phyloP scores from a whole-genome alignment of 306 rosid species.

The Malus sylvestris region DNA sequence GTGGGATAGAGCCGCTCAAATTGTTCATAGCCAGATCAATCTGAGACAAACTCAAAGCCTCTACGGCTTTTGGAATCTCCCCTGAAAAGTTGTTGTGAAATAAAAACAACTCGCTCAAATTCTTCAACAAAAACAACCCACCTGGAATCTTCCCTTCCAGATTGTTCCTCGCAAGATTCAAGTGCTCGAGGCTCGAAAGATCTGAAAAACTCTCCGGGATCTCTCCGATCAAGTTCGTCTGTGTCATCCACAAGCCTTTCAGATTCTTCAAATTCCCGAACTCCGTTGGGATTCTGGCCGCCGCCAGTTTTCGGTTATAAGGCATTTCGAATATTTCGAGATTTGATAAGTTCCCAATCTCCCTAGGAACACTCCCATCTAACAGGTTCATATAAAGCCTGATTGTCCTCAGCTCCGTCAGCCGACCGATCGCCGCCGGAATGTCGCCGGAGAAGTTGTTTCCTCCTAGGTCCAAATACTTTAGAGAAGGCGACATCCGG shows the following conservation, averaged over 20 bases:
- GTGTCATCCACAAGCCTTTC: conserved; percentile 32
- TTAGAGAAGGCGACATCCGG: conserved; percentile 30
- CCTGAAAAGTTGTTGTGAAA: conserved; percentile 51
- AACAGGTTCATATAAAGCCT: conserved; percentile 31
- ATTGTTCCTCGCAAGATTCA: conserved; percentile 48
- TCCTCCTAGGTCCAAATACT: conserved; percentile 37
- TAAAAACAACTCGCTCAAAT: conserved; percentile 32
- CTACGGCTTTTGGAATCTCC: conserved; percentile 42
- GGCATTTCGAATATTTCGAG: conserved; percentile 48
- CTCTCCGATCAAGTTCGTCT: conserved; percentile 43
- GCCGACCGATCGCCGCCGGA: conserved; percentile 47
- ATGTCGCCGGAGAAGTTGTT: conserved; percentile 65
- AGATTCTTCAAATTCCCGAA: conserved; percentile 47
- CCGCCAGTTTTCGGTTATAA: conserved; percentile 20
- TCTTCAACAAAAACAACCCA: conserved; percentile 38
- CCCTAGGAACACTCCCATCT: conserved; percentile 53
- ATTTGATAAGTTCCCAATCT: conserved; percentile 50
- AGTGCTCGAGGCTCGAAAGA: conserved; percentile 34
- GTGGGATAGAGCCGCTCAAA: conserved; percentile 56
- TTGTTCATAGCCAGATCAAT: conserved; percentile 55
- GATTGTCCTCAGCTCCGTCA: conserved; percentile 26
- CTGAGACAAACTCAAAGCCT: conserved; percentile 29
- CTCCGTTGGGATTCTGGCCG: conserved; percentile 43
- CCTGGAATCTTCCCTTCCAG: conserved; percentile 57
- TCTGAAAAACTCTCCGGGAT: conserved; percentile 42